Evolutionary conservation across 75 land plant genomes (phyloP).

Genomic region (Cunninghamia lanceolata): DNA sequence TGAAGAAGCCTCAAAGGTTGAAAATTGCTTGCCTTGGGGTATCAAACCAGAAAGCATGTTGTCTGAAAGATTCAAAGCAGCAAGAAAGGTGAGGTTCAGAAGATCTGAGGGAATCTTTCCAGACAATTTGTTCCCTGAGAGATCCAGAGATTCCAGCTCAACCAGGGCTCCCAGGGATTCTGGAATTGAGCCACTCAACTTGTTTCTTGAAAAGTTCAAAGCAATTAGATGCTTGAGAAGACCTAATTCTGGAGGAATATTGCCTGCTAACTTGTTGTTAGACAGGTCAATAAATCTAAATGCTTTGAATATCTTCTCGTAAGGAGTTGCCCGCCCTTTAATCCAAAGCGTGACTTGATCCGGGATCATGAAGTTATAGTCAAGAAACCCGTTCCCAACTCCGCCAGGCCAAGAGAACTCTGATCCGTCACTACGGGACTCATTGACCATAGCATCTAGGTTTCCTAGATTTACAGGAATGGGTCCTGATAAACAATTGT

Average conservation of each 20-base stretch:
- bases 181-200: conserved; percentile 22
- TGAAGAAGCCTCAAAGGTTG: conserved; percentile 10
- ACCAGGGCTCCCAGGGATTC: neutral
- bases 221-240: neutral
- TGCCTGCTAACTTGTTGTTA: neutral
- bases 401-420: too few species aligned
- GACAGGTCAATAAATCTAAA: neutral
- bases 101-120: conserved; percentile 25
- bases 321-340: neutral
- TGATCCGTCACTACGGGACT: neutral
- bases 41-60: conserved; percentile 16
- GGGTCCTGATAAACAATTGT: conserved; percentile 52
- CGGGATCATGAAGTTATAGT: neutral
- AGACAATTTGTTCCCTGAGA: conserved; percentile 4
- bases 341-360: neutral
- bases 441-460: conserved; percentile 40
- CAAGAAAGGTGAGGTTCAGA: conserved; percentile 1
- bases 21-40: conserved; percentile 17
- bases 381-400: too few species aligned
- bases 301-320: neutral
- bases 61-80: conserved; percentile 12
- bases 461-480: conserved; percentile 22
- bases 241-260: neutral
- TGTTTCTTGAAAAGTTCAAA: conserved; percentile 7
- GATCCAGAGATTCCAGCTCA: conserved; percentile 1